These are phyloP conservation scores for Colletotrichum acutatum DNA, from an alignment of 2,329 filamentous ascomycete species.

Conservation along the genomic window DNA sequence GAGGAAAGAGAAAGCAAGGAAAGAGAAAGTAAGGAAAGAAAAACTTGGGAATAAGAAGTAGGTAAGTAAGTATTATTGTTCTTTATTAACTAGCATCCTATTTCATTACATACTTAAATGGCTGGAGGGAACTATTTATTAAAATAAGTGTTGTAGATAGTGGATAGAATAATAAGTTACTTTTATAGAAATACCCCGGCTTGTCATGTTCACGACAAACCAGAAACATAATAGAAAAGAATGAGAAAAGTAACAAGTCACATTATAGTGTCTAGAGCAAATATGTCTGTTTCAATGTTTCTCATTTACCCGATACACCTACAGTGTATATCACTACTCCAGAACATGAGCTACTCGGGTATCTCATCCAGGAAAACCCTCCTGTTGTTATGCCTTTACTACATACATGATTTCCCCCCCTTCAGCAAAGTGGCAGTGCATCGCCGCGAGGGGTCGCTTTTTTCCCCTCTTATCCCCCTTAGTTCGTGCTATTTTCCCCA, in stretches of 20 bases:
- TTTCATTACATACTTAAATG: too few species aligned
- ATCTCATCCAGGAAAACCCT: constrained; percentile 31
- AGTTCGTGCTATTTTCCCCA: neutral
- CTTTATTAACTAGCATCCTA: too few species aligned
- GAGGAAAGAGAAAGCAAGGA: too few species aligned
- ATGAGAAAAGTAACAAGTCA: neutral
- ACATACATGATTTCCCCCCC: constrained; percentile 2
- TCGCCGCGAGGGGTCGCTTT: neutral
- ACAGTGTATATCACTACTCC: neutral
- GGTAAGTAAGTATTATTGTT: too few species aligned
- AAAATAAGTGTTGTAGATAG: neutral
- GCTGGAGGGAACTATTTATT: too few species aligned
- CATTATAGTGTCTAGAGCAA: neutral
- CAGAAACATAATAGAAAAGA: neutral
- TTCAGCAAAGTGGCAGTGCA: neutral
- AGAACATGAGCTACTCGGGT: constrained; percentile 30
- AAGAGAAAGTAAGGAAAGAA: too few species aligned
- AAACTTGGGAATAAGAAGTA: too few species aligned
- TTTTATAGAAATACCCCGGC: neutral
- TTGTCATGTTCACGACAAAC: neutral
- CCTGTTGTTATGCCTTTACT: constrained; percentile 3
- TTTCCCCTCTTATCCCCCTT: neutral
- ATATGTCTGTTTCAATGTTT: constrained; percentile 9
- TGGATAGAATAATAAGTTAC: neutral
- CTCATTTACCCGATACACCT: constrained; percentile 15